A percentile compares a stretch with the other conserved stretches of the same genome.
Evolutionary conservation across 1,139 yeast species (phyloP).

Genomic region (Hansenula lynferdii): DNA sequence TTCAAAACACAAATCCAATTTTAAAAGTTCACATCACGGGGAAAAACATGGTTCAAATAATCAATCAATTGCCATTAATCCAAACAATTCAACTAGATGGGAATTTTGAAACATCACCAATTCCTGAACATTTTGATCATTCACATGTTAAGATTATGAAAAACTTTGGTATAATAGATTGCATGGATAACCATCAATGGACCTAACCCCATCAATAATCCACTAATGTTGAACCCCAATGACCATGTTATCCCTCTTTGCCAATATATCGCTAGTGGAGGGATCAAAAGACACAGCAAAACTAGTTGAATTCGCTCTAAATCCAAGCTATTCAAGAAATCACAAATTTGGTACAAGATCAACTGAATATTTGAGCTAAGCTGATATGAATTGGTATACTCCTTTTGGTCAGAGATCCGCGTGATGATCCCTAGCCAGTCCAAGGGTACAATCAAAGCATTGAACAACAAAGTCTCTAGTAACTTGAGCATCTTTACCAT

Average conservation of each 20-base stretch:
- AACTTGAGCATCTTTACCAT: not conserved
- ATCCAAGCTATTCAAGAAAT: not conserved
- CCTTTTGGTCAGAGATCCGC: not conserved
- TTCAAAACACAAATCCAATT: conserved; percentile 22
- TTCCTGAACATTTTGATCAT: not conserved
- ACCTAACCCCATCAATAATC: not conserved
- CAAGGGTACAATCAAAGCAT: not conserved
- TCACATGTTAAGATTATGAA: not conserved
- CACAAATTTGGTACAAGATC: not conserved
- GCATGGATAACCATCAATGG: not conserved
- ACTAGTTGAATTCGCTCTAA: not conserved
- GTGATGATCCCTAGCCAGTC: not conserved
- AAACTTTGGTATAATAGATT: not conserved
- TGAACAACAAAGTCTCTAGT: not conserved
- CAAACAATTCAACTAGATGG: conserved; percentile 24
- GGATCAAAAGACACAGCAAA: not conserved
- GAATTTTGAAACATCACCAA: conserved; percentile 14
- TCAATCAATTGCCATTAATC: conserved; percentile 23
- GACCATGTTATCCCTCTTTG: not conserved
- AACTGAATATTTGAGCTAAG: not conserved
- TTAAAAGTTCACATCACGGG: conserved; percentile 25
- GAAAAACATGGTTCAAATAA: conserved; percentile 20
- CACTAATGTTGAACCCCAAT: not conserved
- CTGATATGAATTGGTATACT: not conserved
- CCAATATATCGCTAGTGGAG: not conserved